phyloP scores from a whole-genome alignment of 1,284 basidiomycete genomes.

The Violaceomyces palustris region DNA sequence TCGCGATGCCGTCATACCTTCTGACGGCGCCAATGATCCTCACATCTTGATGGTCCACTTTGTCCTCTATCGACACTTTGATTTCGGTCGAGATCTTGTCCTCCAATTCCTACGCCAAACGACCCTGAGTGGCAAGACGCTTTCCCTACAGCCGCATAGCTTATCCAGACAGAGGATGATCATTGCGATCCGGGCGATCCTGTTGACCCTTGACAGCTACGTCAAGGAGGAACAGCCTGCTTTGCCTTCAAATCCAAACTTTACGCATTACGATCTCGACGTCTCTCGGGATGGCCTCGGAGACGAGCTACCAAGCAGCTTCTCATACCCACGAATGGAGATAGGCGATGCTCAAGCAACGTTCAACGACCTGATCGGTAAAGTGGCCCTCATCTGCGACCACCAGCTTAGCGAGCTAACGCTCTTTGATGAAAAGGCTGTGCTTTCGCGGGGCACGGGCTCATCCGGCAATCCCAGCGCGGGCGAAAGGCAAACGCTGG shows the following conservation, averaged over 20 bases:
- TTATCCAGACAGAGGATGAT: conserved; percentile 58
- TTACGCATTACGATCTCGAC: conserved; percentile 57
- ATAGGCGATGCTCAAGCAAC: conserved; percentile 72
- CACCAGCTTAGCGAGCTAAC: conserved; percentile 70
- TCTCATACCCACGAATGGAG: conserved; percentile 59
- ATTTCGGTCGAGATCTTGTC: conserved; percentile 77
- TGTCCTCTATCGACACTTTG: conserved; percentile 75
- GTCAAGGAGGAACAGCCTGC: conserved; percentile 65
- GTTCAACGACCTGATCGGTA: conserved; percentile 62
- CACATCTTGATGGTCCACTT: conserved; percentile 78
- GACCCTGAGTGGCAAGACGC: conserved; percentile 31
- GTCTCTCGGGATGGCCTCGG: conserved; percentile 21
- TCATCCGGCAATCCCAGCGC: conserved; percentile 5
- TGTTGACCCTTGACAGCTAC: conserved; percentile 67
- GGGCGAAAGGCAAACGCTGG: conserved; percentile 29
- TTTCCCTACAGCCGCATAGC: conserved; percentile 44
- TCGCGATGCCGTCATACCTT: conserved; percentile 62
- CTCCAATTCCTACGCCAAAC: conserved; percentile 54
- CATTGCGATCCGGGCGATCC: conserved; percentile 71
- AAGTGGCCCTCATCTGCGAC: conserved; percentile 65
- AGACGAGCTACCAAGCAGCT: conserved; percentile 32
- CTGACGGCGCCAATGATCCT: conserved; percentile 71
- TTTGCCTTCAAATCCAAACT: conserved; percentile 74
- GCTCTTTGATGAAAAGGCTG: conserved; percentile 78
- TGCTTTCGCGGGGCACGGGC: conserved; percentile 36